Conservation (phyloP, 768 basidiomycete species). For the Boletus rubroflammeus region DNA sequence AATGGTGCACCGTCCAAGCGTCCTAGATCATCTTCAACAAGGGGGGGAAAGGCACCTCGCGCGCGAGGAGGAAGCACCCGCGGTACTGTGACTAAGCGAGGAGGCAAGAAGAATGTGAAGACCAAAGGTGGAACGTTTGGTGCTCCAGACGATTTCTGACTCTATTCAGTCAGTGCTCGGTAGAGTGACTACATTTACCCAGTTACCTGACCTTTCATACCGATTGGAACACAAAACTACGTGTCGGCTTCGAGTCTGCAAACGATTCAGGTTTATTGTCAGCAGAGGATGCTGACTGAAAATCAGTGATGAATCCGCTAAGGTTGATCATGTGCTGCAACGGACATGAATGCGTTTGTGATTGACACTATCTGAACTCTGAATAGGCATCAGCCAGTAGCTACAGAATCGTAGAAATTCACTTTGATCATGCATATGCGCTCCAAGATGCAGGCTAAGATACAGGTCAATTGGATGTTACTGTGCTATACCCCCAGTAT, state of each 20-base stretch:
- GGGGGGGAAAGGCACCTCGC: conserved; percentile 23
- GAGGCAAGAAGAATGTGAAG: conserved; percentile 27
- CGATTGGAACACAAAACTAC: not conserved
- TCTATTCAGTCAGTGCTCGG: no score
- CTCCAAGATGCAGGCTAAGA: no score
- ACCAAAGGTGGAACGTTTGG: conserved; percentile 34
- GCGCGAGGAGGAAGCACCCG: conserved; percentile 23
- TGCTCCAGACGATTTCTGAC: conserved; percentile 30
- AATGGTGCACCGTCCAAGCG: conserved; percentile 28
- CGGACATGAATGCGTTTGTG: not conserved
- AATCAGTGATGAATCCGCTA: not conserved
- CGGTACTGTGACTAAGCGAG: conserved; percentile 21
- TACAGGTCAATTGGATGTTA: no score
- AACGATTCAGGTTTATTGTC: not conserved
- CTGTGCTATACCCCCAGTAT: no score
- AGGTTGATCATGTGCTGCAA: not conserved
- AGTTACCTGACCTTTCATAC: not conserved
- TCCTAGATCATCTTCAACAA: conserved; percentile 24
- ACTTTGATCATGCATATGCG: no score
- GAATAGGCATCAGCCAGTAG: no score
- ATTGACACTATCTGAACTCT: no score
- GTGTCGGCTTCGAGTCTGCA: no score
- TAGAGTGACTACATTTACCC: not conserved
- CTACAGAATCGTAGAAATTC: no score
- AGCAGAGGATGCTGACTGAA: not conserved